Conservation (phyloP, 2,329 filamentous ascomycete genomes). For the Epichloe coenophiala region DNA sequence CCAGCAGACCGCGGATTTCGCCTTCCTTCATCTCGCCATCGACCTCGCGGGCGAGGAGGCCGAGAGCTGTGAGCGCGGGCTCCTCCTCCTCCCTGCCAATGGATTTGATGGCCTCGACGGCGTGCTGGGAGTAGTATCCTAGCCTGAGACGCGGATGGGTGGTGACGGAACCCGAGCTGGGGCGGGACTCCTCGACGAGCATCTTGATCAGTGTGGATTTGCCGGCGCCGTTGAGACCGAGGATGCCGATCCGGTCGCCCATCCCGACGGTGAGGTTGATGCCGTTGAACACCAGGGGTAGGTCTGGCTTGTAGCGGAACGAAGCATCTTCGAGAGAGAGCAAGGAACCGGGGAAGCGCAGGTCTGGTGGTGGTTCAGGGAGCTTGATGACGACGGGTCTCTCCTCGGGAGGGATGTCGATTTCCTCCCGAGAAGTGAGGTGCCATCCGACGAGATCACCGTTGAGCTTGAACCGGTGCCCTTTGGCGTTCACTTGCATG, state of each 20-base stretch:
- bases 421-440: constrained; percentile 44
- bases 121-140: constrained; percentile 71
- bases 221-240: constrained; percentile 69
- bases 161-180: constrained; percentile 47
- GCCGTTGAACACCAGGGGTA: constrained; percentile 39
- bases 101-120: constrained; percentile 53
- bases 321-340: constrained; percentile 56
- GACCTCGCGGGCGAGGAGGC: constrained; percentile 43
- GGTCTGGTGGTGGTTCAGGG: constrained; percentile 50
- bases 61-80: constrained; percentile 49
- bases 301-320: constrained; percentile 44
- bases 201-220: constrained; percentile 69
- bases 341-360: constrained; percentile 63
- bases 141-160: constrained; percentile 56
- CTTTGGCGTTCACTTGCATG: constrained; percentile 56
- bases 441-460: constrained; percentile 55
- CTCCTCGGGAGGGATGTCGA: constrained; percentile 56
- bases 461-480: constrained; percentile 69
- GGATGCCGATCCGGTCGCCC: constrained; percentile 60
- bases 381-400: constrained; percentile 43
- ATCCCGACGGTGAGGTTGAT: constrained; percentile 56
- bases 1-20: constrained; percentile 51
- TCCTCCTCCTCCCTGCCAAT: constrained; percentile 33
- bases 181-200: constrained; percentile 45
- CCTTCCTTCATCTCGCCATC: constrained; percentile 47